phyloP scores from a whole-genome alignment of 768 basidiomycete genomes.

The Auricularia sp. region DNA sequence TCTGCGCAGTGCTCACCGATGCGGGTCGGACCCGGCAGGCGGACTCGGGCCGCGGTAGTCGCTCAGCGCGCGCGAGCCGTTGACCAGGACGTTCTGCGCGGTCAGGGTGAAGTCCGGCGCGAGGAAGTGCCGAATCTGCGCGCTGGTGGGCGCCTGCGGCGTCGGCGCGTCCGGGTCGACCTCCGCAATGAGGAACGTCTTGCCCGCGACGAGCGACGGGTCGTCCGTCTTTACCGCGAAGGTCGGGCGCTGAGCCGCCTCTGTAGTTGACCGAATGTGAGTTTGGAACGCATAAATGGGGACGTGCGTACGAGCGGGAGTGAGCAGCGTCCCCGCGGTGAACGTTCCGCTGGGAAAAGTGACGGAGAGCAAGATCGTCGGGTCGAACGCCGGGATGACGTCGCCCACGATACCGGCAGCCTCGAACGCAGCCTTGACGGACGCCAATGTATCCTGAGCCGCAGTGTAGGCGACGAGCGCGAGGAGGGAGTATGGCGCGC shows the following conservation, averaged over 20 bases:
- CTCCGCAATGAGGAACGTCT: constrained; percentile 37
- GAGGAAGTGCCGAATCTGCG: constrained; percentile 42
- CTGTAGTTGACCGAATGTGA: background rate
- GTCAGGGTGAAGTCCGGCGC: constrained; percentile 30
- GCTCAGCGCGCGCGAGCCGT: constrained; percentile 34
- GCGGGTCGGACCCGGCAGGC: constrained; percentile 32
- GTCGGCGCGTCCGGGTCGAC: constrained; percentile 43
- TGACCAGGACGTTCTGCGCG: constrained; percentile 21
- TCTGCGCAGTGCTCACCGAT: constrained; percentile 23
- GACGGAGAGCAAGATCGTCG: constrained; percentile 3
- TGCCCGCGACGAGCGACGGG: constrained; percentile 10
- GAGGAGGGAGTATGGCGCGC: background rate
- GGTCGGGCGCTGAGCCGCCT: constrained; percentile 4
- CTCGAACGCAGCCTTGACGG: constrained; percentile 4
- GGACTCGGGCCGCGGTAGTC: constrained; percentile 34
- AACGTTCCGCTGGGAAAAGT: constrained; percentile 6
- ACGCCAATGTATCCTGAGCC: background rate
- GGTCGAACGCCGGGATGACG: constrained; percentile 7
- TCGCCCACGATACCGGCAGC: constrained; percentile 7
- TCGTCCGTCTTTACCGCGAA: constrained; percentile 3
- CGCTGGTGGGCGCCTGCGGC: constrained; percentile 31
- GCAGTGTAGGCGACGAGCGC: background rate
- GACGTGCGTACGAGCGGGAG: constrained; percentile 3
- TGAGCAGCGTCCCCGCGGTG: constrained; percentile 8
- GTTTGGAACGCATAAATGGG: background rate